A percentile compares a stretch with the other conserved stretches of the same genome.
Conservation (phyloP, 768 basidiomycete species). For the Auriscalpium orientale region DNA sequence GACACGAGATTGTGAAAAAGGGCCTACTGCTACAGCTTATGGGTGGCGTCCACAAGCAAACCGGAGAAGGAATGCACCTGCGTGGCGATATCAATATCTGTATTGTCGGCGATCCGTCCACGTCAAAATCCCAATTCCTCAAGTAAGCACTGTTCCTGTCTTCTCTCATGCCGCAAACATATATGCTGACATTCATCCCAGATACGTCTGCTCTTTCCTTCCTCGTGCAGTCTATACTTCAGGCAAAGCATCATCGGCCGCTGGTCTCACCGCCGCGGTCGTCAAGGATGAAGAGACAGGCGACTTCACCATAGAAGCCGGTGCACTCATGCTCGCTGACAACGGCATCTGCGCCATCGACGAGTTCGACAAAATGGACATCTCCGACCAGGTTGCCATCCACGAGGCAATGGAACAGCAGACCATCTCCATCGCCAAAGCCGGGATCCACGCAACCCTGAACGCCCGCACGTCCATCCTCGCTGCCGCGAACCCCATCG, state of each 20-base stretch:
- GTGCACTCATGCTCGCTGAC: conserved; percentile 97
- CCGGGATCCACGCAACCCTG: conserved; percentile 96
- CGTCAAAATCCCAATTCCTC: conserved; percentile 97
- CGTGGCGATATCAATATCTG: conserved; percentile 98
- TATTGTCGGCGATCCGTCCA: conserved; percentile 94
- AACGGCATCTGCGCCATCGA: conserved; percentile 99
- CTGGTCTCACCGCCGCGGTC: conserved; percentile 96
- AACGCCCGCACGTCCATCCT: conserved; percentile 97
- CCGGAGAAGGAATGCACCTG: conserved; percentile 93
- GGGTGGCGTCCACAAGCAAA: conserved; percentile 98
- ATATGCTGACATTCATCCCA: conserved; percentile 22
- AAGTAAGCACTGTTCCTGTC: conserved; percentile 52
- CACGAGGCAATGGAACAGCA: conserved; percentile 99
- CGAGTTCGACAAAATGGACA: conserved; percentile 99
- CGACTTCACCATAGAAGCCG: conserved; percentile 98
- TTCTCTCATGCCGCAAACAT: not conserved
- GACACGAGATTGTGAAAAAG: conserved; percentile 98
- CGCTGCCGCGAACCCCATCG: conserved; percentile 96
- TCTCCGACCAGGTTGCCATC: conserved; percentile 96
- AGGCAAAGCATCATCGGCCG: conserved; percentile 98
- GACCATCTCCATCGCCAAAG: conserved; percentile 98
- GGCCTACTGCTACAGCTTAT: conserved; percentile 92
- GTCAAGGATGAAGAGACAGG: conserved; percentile 98
- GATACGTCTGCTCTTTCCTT: conserved; percentile 96
- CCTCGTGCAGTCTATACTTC: conserved; percentile 98